Evolutionary conservation across 2,329 filamentous ascomycete genomes (phyloP).

Genomic region (Ophiostoma angusticollis): DNA sequence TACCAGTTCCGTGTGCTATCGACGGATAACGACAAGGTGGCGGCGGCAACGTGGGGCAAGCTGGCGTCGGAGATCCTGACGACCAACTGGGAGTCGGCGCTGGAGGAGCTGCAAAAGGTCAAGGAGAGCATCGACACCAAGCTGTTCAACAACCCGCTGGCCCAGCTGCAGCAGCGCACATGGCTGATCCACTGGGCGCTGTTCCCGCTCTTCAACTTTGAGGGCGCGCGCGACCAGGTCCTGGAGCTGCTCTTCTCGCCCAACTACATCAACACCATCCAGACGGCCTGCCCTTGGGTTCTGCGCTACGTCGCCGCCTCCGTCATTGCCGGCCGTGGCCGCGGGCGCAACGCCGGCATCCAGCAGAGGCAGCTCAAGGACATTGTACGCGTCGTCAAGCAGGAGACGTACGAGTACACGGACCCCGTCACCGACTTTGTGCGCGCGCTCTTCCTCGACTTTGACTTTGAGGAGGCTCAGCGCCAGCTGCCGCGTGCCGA

Average conservation of each 20-base stretch:
- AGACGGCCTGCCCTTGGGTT: constrained; percentile 94
- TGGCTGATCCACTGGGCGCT: constrained; percentile 98
- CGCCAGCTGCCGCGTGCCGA: constrained; percentile 77
- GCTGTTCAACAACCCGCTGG: constrained; percentile 90
- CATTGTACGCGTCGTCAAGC: constrained; percentile 83
- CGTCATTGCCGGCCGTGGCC: constrained; percentile 84
- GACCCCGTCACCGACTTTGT: constrained; percentile 95
- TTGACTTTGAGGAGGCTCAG: constrained; percentile 95
- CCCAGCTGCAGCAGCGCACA: constrained; percentile 89
- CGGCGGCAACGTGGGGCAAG: constrained; percentile 94
- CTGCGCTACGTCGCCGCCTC: constrained; percentile 86
- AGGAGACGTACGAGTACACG: constrained; percentile 94
- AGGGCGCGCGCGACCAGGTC: constrained; percentile 76
- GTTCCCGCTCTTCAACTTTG: constrained; percentile 98
- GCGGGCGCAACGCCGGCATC: constrained; percentile 64
- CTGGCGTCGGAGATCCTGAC: constrained; percentile 90
- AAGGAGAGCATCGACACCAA: constrained; percentile 87
- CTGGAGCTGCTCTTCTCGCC: constrained; percentile 96
- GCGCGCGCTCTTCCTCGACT: constrained; percentile 87
- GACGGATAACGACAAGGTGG: constrained; percentile 96
- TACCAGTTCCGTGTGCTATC: constrained; percentile 98
- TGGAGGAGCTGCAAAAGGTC: constrained; percentile 83
- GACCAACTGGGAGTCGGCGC: constrained; percentile 85
- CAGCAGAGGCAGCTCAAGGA: constrained; percentile 99
- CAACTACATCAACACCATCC: constrained; percentile 98